Base-by-base conservation (phyloP, 768 basidiomycete species). In the Suillus weaverae region DNA sequence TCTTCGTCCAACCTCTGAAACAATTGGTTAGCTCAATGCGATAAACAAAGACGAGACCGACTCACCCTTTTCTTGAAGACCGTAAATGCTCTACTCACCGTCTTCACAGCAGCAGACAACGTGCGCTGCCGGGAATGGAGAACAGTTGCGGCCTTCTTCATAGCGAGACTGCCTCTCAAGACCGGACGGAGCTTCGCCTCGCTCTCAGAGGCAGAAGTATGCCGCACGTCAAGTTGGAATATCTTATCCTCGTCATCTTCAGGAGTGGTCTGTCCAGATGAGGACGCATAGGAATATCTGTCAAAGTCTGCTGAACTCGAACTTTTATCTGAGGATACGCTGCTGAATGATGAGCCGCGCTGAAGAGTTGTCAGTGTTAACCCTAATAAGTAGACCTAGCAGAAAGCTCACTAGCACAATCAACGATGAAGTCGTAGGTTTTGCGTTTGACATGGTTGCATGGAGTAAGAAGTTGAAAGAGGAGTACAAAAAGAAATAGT, bases 211-310 rank as follows among this genome's bases (percentile, higher is more conserved):
- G 51, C 16, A n/a, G 53, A n/a, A 33, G 11, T 54, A 54, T 54
- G 53, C 33, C 53, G 53, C 11, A 54, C 53, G 33, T 54, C 53
- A 20, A 54, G 69, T 41, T 73, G 50, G 56, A 74, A 76, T 8
- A 43, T 66, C 53, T 54, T 54, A 54, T 71, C 38, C 2, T 67
- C 61, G 1, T 76, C 75, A 22, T 76, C 73, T 66, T 76, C 75
- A 48, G 73, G 73, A 14, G 73, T 74, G 54, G 73, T 74, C 70
- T 73, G 70, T 30, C 73, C 73, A 57, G 73, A 76, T 51, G 73
- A 74, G 0, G 66, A 51, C 5, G 48, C 48, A 33, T 74, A 74
- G 51, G 64, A 62, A 32, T 41, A 38, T 56, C 66, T 73, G 56
- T 68, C 69, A 11, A 20, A 22, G 11, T 74, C 74, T 9, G 70